Conservation (phyloP, 345 rosid species). For the Dipteronia sinensis region DNA sequence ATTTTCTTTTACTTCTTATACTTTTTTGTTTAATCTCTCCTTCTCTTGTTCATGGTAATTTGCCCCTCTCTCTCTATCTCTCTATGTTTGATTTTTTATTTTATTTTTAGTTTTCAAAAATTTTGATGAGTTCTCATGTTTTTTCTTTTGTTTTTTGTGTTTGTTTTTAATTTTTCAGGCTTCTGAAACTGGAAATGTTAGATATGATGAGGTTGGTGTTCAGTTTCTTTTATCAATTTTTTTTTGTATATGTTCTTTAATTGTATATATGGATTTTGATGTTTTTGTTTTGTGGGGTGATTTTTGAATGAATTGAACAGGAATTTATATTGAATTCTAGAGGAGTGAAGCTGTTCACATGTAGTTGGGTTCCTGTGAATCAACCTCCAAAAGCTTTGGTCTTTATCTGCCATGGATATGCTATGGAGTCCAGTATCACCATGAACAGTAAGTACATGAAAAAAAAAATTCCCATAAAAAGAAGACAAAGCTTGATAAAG, state of each 20-base stretch:
- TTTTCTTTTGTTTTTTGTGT: background rate
- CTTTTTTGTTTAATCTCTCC: too few relatives aligned
- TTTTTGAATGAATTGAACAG: slow-evolving; percentile 29
- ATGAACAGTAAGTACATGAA: slow-evolving; percentile 58
- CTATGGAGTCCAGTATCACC: slow-evolving; percentile 92
- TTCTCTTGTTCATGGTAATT: slow-evolving; percentile 19
- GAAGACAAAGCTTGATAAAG: too few relatives aligned
- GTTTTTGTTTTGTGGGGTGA: background rate
- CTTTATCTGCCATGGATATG: slow-evolving; percentile 90
- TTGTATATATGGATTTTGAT: background rate
- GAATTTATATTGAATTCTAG: slow-evolving; percentile 57
- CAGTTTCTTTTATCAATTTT: background rate
- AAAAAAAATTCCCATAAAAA: too few relatives aligned
- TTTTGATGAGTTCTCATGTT: background rate
- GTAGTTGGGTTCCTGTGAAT: slow-evolving; percentile 64
- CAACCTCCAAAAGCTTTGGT: slow-evolving; percentile 66
- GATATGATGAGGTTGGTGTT: slow-evolving; percentile 38
- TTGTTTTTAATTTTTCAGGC: slow-evolving; percentile 26
- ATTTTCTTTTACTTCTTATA: background rate
- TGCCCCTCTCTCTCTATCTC: background rate
- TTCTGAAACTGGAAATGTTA: slow-evolving; percentile 22
- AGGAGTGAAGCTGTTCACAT: slow-evolving; percentile 72
- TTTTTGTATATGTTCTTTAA: background rate
- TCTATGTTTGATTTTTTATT: background rate
- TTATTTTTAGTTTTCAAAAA: background rate